A percentile compares a stretch with the other conserved stretches of the same genome.
phyloP scores from a whole-genome alignment of 2,329 filamentous ascomycete genomes.

The Claviceps sp. region DNA sequence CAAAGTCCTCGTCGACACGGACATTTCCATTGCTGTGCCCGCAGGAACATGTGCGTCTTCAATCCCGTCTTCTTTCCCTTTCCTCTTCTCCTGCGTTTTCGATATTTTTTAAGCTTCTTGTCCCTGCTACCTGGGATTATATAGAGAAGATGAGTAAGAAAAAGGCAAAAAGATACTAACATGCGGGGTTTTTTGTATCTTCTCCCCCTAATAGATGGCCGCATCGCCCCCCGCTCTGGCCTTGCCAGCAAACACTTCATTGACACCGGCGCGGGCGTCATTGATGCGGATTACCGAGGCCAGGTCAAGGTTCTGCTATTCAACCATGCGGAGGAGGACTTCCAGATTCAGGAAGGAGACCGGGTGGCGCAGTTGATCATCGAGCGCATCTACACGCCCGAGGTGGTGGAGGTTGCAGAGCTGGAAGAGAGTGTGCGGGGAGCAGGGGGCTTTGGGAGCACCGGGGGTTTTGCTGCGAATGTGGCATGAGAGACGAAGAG shows the following conservation, averaged over 20 bases:
- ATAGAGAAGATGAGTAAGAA: neutral
- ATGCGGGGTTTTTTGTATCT: neutral
- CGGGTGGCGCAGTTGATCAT: conserved; percentile 86
- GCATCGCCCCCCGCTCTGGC: conserved; percentile 80
- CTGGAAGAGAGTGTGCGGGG: conserved; percentile 84
- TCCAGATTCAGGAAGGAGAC: conserved; percentile 71
- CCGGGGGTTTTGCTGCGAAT: conserved; percentile 33
- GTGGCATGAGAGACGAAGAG: neutral
- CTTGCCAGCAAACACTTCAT: conserved; percentile 91
- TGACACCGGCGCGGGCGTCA: conserved; percentile 89
- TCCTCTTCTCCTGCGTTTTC: neutral
- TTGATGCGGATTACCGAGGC: conserved; percentile 93
- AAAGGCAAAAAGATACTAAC: conserved; percentile 1
- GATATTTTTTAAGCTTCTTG: neutral
- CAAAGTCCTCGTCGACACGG: conserved; percentile 78
- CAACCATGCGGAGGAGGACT: conserved; percentile 77
- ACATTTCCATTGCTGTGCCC: conserved; percentile 81
- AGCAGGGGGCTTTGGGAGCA: conserved; percentile 84
- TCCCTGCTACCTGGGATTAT: neutral
- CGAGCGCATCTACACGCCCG: conserved; percentile 87
- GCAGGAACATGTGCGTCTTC: conserved; percentile 65
- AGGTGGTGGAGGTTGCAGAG: conserved; percentile 77
- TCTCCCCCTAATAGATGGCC: conserved; percentile 48
- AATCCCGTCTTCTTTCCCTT: neutral
- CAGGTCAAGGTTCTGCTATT: conserved; percentile 91